These are phyloP conservation scores for Prunus salicina DNA, from an alignment of 306 rosid genomes.

Conservation along the genomic window DNA sequence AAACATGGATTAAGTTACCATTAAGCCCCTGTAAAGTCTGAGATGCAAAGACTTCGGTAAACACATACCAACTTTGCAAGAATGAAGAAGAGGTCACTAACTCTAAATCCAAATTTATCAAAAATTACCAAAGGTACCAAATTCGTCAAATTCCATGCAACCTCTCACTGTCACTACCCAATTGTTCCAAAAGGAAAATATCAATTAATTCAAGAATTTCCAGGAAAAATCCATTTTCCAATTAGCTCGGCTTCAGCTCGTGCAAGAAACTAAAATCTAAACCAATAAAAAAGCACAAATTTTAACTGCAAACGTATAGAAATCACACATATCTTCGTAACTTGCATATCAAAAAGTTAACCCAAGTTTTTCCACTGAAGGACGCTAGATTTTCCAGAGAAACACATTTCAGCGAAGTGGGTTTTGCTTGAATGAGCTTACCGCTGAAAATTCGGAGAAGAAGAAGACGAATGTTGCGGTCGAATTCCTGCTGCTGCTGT, in stretches of 20 bases:
- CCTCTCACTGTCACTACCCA: neutral
- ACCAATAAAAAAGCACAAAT: neutral
- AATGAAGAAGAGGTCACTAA: neutral
- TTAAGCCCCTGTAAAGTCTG: neutral
- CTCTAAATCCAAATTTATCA: neutral
- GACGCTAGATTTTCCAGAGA: neutral
- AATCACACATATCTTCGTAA: neutral
- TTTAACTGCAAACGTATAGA: neutral
- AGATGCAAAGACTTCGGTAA: neutral
- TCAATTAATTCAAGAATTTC: neutral
- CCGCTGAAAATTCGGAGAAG: neutral
- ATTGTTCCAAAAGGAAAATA: neutral
- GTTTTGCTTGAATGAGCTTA: conserved; percentile 6
- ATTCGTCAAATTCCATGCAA: neutral
- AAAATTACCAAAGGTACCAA: neutral
- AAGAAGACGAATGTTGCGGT: neutral
- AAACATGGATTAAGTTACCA: neutral
- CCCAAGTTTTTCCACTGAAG: neutral
- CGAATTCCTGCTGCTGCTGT: neutral
- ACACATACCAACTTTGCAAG: neutral
- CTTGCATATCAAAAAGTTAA: neutral
- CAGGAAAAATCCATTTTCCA: neutral
- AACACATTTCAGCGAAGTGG: neutral
- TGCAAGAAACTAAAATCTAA: neutral
- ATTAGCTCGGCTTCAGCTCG: neutral